A percentile compares a stretch with the other conserved stretches of the same genome.
These are phyloP conservation scores for Rhododendron vialii DNA, from an alignment of 148 eudicot species.

Conservation along the genomic window DNA sequence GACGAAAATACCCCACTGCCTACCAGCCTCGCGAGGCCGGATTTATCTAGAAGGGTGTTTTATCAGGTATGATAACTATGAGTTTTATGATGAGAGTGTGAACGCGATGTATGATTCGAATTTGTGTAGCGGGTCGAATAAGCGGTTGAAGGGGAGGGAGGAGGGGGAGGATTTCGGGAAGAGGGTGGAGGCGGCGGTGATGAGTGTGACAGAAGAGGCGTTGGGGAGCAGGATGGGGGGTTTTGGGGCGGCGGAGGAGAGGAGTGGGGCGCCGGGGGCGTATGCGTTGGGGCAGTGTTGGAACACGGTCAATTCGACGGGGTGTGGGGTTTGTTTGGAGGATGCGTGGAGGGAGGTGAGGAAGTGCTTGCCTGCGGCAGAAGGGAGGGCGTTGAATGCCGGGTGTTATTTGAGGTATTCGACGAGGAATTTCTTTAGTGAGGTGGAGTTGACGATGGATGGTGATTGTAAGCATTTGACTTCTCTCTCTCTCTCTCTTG, in stretches of 20 bases:
- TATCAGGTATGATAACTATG: background rate
- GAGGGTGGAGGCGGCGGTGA: background rate
- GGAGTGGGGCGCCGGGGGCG: background rate
- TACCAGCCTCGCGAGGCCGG: background rate
- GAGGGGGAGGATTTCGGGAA: background rate
- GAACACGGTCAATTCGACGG: constrained; percentile 3
- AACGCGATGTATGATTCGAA: background rate
- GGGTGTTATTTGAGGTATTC: constrained; percentile 12
- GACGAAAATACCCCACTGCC: background rate
- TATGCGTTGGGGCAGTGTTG: constrained; percentile 10
- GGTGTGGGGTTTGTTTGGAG: background rate
- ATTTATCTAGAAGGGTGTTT: background rate
- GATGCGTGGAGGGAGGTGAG: background rate
- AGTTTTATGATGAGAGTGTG: background rate
- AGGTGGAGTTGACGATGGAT: background rate
- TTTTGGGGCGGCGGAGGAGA: background rate
- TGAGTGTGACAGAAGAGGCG: background rate
- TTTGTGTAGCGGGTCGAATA: background rate
- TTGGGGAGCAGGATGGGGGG: background rate
- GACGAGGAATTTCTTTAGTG: background rate
- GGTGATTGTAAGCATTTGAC: background rate
- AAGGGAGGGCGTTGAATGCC: constrained; percentile 5
- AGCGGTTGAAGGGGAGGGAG: background rate
- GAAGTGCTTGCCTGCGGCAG: background rate
- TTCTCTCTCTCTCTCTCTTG: background rate